Evolutionary conservation across 306 rosid genomes (phyloP), one percentile per base, ranked within the genome.

Genomic region (Ceratonia siliqua): DNA sequence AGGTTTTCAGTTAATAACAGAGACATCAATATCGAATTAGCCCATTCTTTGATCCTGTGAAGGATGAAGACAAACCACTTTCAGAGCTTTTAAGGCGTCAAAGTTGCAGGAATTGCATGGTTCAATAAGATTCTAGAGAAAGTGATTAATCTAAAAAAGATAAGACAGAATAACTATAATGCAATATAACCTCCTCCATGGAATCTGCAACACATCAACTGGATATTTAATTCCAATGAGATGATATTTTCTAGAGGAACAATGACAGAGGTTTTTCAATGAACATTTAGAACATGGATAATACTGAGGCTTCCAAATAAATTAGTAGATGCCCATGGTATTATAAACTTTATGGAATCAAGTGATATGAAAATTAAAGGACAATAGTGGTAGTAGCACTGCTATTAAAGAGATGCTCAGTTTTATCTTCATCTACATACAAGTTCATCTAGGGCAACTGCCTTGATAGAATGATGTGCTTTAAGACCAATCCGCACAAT

Each of bases 401-500:
- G 59, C 75, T n/a, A 48, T 68, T 45, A 20, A 35, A 81, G 70
- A 71, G 45, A 74, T 32, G 58, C 32, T 45, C 61, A 33, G 28
- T 57, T 43, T 63, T 68, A 56, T 74, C 39, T 75, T 64, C 21
- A 63, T 50, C 74, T 64, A 83, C 98, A 43, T 83, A 94, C 98
- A 83, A 89, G 89, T 77, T 94, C 91, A 32, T 94, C 85, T 81
- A 91, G 81, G 80, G 92, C 79, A 77, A 91, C 97, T 15, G 91
- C 66, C 81, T 88, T 92, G 76, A 94, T 90, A 66, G 98, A 91
- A 83, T 92, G 97, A 82, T 94, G 98, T 55, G 89, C 86, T 79
- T 83, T 89, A 17, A 94, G 88, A 85, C 98, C 98, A 74, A 94
- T 88, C 68, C 98, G 85, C 62, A 94, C 97, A 84, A 89, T 77